Evolutionary conservation across 305 asterid genomes (phyloP).

Genomic region (Salvia sclarea): DNA sequence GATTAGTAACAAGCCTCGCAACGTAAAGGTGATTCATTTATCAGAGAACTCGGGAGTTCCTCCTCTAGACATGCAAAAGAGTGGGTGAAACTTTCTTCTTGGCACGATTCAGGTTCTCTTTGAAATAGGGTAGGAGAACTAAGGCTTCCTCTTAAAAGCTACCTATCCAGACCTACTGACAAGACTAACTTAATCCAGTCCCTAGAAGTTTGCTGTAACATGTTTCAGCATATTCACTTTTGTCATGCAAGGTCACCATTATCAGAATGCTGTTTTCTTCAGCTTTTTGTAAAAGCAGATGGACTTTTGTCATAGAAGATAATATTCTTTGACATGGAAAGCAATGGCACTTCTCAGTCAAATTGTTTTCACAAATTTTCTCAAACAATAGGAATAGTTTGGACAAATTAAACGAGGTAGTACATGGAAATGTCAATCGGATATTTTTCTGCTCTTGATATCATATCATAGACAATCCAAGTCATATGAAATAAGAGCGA

Average conservation of each 20-base stretch:
- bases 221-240: too few relatives aligned
- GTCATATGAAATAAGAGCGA: neutral
- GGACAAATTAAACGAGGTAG: neutral
- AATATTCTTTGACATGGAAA: neutral
- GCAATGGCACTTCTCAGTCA: neutral
- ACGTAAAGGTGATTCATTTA: conserved; percentile 20
- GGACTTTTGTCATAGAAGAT: neutral
- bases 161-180: neutral
- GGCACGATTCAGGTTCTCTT: neutral
- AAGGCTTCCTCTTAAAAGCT: neutral
- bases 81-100: neutral
- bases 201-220: too few relatives aligned
- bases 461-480: neutral
- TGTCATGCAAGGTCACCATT: too few relatives aligned
- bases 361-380: conserved; percentile 14
- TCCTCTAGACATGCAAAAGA: neutral
- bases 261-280: neutral
- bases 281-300: neutral
- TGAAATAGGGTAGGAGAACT: neutral
- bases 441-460: neutral
- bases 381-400: neutral
- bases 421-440: neutral
- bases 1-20: conserved; percentile 1
- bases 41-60: neutral
- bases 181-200: conserved; percentile 1